phyloP scores from a whole-genome alignment of 306 rosid species.

The Cucurbita maxima region DNA sequence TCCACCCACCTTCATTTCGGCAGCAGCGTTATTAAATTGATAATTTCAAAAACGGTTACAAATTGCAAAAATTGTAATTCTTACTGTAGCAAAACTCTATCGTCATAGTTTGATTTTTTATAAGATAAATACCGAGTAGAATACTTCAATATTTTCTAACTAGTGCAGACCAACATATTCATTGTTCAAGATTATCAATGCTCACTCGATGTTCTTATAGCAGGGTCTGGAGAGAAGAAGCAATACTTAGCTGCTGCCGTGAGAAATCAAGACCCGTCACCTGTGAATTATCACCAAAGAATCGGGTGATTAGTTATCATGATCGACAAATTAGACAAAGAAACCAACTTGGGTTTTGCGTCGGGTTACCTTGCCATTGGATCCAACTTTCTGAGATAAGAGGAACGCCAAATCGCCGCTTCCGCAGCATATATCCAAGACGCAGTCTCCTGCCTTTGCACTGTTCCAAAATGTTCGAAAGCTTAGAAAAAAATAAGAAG shows the following conservation, averaged over 20 bases:
- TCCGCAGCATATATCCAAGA: slow-evolving; percentile 88
- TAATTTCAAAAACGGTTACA: background rate
- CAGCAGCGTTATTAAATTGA: slow-evolving; percentile 1
- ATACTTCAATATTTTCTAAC: background rate
- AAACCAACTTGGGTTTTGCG: background rate
- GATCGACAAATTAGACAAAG: background rate
- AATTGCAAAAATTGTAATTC: background rate
- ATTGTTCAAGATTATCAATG: slow-evolving; percentile 26
- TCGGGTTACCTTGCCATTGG: slow-evolving; percentile 34
- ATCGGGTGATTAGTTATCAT: background rate
- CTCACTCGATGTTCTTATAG: slow-evolving; percentile 65
- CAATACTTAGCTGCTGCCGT: slow-evolving; percentile 42
- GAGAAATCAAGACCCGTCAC: slow-evolving; percentile 68
- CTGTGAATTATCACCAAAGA: slow-evolving; percentile 17
- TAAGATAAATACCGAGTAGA: background rate
- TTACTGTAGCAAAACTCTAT: background rate
- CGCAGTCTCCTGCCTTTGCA: slow-evolving; percentile 51
- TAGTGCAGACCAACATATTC: background rate
- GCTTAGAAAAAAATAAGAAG: background rate
- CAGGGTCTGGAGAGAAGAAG: slow-evolving; percentile 32
- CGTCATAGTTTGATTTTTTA: background rate
- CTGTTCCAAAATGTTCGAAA: slow-evolving; percentile 16
- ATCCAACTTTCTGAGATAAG: slow-evolving; percentile 56
- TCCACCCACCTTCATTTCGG: slow-evolving; percentile 57
- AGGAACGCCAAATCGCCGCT: slow-evolving; percentile 84